A percentile compares a stretch with the other conserved stretches of the same genome.
Evolutionary conservation across 805 yeast genomes (phyloP).

Genomic region (Sungouiella thailandica): DNA sequence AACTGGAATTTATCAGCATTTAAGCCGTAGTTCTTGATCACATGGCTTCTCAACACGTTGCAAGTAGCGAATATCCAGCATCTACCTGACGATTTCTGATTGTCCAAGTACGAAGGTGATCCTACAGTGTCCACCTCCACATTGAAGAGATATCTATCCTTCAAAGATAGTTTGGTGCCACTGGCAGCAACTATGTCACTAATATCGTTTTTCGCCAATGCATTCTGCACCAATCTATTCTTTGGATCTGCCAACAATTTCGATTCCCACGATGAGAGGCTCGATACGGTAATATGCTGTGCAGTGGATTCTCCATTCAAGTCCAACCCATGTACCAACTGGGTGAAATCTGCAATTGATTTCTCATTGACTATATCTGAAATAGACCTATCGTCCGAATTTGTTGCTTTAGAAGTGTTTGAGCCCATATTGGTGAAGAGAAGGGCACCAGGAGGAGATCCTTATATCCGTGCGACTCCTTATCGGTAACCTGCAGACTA

Average conservation of each 20-base stretch:
- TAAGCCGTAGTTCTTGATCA: slow-evolving; percentile 58
- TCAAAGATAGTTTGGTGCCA: slow-evolving; percentile 10
- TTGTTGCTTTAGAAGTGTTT: slow-evolving; percentile 1
- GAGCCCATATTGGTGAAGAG: slow-evolving; percentile 2
- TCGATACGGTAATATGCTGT: slow-evolving; percentile 11
- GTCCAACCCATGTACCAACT: slow-evolving; percentile 3
- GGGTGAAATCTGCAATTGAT: background rate
- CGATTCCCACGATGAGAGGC: slow-evolving; percentile 42
- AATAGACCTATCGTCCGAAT: background rate
- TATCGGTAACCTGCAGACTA: too few species aligned
- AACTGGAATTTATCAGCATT: slow-evolving; percentile 53
- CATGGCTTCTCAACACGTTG: slow-evolving; percentile 61
- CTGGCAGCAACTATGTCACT: slow-evolving; percentile 38
- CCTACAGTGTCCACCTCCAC: slow-evolving; percentile 32
- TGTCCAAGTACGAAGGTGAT: slow-evolving; percentile 33
- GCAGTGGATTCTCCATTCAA: slow-evolving; percentile 2
- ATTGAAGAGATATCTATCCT: slow-evolving; percentile 33
- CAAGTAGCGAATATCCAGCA: slow-evolving; percentile 90
- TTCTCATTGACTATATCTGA: slow-evolving; percentile 2
- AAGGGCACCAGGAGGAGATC: too few species aligned
- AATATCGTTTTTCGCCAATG: slow-evolving; percentile 46
- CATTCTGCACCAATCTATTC: slow-evolving; percentile 49
- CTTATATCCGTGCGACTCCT: too few species aligned
- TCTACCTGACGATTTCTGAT: slow-evolving; percentile 73
- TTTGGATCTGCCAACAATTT: slow-evolving; percentile 43